A percentile compares a stretch with the other conserved stretches of the same genome.
Conservation (phyloP, 2,329 filamentous ascomycete genomes). For the Cercospora citrullina region DNA sequence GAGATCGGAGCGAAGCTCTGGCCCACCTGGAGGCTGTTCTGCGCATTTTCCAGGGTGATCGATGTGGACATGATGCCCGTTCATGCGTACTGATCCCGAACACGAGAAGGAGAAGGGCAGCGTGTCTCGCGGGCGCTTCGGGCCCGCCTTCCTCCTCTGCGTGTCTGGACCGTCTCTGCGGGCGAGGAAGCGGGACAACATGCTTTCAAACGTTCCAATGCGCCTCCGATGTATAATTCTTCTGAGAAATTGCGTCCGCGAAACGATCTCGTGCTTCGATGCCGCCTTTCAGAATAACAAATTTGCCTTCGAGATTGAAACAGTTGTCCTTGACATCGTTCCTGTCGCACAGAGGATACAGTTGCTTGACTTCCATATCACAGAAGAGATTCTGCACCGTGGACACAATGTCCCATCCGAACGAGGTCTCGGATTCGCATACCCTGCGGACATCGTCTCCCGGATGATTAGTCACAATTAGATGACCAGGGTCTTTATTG, state of each 20-base stretch:
- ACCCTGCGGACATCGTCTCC: constrained; percentile 1
- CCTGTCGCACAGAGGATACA: neutral
- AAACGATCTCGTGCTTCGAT: neutral
- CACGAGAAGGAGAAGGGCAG: no score
- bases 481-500: neutral
- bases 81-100: no score
- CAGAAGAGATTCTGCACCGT: neutral
- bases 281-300: neutral
- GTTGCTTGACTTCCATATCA: constrained; percentile 2
- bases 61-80: no score
- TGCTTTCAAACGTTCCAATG: neutral
- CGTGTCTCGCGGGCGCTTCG: no score
- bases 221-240: constrained; percentile 2
- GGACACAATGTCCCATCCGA: neutral
- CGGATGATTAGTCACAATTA: neutral
- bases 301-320: neutral
- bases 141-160: no score
- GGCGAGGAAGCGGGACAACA: no score
- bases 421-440: constrained; percentile 5
- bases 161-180: no score
- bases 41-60: no score
- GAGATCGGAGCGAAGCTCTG: no score
- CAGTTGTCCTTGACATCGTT: neutral
- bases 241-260: neutral
- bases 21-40: no score